Base-by-base conservation (phyloP, 73 alveolate genomes). In the Effrenium voratum region DNA sequence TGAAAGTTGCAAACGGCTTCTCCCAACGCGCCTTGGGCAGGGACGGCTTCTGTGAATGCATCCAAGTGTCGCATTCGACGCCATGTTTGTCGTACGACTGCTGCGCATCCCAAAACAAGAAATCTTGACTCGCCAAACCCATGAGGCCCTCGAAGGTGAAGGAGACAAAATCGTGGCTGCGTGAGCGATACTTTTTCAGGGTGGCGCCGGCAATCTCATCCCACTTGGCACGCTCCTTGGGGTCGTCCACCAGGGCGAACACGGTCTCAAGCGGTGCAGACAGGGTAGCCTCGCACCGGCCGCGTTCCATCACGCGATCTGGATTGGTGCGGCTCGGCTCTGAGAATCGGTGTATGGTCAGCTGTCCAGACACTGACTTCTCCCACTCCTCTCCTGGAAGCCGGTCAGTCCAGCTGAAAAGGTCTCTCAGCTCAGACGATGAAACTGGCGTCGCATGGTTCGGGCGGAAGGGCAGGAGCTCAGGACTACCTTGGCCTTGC, bases 41-140 rank as follows among this genome's bases (percentile, higher is more conserved):
- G 34, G 4, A 38, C 75, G 30, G 30, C 38, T 60, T 5, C 38
- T 60, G 75, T 38, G 40, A 10, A 60, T 32, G 30, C 38, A 46
- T 47, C 92, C 75, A 82, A 49, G 92, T 49, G 3, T 82, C 92
- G 49, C 92, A 82, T 36, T 82, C 92, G 36, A 47, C 34, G 45
- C 32, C 30, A 50, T 82, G n/a, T 73, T 38, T 47, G 50, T 82
- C 92, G 19, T 63, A 40, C 32, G 88, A 86, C 49, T 90, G 97
- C 57, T 90, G 97, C 66, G 97, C 86, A 34, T 90, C 97, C 97
- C 97, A 90, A 40, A 66, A 55, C 30, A 90, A 34, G 63, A 90
- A 90, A 10, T 90, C 76, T 50, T 90, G 86, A 5, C 59, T 87
- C 10, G 97, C 97, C 97, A 90, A 46, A 3, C 97, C 97, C 97